Conservation (phyloP, 2,329 filamentous ascomycete species). For the Exserohilum rostratum region DNA sequence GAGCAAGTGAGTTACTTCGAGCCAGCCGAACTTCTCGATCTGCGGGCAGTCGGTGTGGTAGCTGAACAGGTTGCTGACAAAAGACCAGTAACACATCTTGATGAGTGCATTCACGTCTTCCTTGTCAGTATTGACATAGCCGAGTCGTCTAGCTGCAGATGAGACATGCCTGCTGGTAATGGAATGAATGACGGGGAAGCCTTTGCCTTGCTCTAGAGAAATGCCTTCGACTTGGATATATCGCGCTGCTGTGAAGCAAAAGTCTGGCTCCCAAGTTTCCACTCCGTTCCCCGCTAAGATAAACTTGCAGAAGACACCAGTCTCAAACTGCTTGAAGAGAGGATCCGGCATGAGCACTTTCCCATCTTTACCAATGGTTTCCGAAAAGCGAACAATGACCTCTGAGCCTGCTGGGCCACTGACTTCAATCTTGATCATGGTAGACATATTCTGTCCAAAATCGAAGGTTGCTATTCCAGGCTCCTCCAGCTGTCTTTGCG, state of each 20-base stretch:
- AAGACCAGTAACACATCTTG: constrained; percentile 55
- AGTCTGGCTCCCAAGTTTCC: constrained; percentile 51
- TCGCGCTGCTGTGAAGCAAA: constrained; percentile 52
- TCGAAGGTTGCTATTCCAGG: constrained; percentile 38
- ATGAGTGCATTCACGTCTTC: constrained; percentile 52
- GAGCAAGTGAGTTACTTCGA: constrained; percentile 56
- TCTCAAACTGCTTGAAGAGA: constrained; percentile 48
- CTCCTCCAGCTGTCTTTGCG: constrained; percentile 21
- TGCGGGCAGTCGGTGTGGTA: constrained; percentile 54
- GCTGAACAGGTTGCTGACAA: constrained; percentile 40
- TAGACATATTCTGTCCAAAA: constrained; percentile 45
- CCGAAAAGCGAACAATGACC: constrained; percentile 40
- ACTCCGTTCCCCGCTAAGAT: constrained; percentile 38
- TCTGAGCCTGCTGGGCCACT: constrained; percentile 37
- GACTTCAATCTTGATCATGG: constrained; percentile 38
- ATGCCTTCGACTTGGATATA: constrained; percentile 53
- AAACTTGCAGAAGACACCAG: constrained; percentile 50
- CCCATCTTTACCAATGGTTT: constrained; percentile 39
- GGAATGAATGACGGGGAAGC: constrained; percentile 45
- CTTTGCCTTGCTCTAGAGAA: constrained; percentile 25
- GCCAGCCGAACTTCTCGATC: constrained; percentile 56
- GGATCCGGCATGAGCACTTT: constrained; percentile 52
- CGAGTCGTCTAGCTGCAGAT: constrained; percentile 47
- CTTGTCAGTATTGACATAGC: constrained; percentile 49
- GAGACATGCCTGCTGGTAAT: constrained; percentile 49